Conservation (phyloP, 306 rosid species). For the Corylus avellana region DNA sequence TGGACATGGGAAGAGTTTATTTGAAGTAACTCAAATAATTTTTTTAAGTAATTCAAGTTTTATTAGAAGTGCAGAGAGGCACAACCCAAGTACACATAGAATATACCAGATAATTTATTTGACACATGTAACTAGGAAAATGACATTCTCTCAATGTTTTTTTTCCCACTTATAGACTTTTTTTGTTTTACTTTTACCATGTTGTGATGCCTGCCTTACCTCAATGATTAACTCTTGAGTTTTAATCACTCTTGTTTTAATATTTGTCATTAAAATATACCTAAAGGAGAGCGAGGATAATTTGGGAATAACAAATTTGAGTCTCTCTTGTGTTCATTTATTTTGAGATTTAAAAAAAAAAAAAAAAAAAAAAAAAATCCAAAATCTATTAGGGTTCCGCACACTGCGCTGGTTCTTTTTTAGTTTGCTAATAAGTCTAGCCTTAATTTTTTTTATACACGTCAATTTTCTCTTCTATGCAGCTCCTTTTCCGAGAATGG, state of each 20-base stretch:
- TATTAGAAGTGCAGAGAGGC: no score
- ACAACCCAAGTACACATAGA: no score
- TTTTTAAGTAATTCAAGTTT: no score
- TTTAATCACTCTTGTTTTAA: neutral
- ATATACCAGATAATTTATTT: neutral
- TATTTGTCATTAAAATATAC: neutral
- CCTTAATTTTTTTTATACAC: neutral
- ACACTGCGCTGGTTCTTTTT: neutral
- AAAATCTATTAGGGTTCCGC: neutral
- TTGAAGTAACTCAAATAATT: neutral
- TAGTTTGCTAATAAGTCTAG: neutral
- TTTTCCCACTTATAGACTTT: neutral
- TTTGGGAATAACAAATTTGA: neutral
- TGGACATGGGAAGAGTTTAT: neutral
- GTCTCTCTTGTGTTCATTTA: neutral
- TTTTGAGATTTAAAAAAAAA: neutral
- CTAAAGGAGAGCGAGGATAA: neutral
- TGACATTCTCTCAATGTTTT: neutral
- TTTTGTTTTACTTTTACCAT: neutral
- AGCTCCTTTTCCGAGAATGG: constrained; percentile 96
- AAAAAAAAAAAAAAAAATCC: neutral
- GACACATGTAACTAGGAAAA: constrained; percentile 8
- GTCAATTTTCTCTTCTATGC: constrained; percentile 36
- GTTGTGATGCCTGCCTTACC: neutral
- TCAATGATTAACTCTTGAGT: neutral